A percentile compares a stretch with the other conserved stretches of the same genome.
Evolutionary conservation across 202 grass and related monocot genomes (phyloP).

Genomic region (Bolboschoenoplectus hybrid): DNA sequence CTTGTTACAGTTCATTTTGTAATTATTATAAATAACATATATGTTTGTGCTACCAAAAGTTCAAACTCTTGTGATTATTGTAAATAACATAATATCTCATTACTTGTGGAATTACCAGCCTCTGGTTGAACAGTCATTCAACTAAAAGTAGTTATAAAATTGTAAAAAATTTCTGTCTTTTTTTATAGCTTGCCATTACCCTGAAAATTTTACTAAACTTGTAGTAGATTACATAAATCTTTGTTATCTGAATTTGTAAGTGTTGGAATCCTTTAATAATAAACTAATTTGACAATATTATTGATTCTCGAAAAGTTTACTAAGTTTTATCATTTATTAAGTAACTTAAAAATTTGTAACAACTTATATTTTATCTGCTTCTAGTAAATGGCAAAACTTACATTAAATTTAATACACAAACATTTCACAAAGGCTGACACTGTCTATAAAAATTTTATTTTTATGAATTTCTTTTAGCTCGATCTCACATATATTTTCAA

Average conservation of each 20-base stretch:
- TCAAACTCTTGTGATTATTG: background rate
- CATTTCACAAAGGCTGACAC: too few species aligned
- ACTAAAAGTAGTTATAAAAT: background rate
- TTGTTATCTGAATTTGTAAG: background rate
- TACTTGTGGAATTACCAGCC: background rate
- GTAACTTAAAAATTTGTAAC: background rate
- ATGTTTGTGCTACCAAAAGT: background rate
- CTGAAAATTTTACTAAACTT: background rate
- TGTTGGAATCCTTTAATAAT: background rate
- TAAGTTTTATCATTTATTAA: background rate
- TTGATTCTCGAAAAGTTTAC: background rate
- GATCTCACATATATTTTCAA: too few species aligned
- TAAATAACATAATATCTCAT: background rate
- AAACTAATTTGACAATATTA: background rate
- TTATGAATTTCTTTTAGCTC: background rate
- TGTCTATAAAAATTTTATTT: background rate
- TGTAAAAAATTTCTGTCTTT: background rate
- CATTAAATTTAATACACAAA: too few species aligned
- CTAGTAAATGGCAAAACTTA: background rate
- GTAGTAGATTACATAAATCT: background rate
- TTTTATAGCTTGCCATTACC: background rate
- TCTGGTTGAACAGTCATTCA: background rate
- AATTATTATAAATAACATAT: background rate
- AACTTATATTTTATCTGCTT: background rate
- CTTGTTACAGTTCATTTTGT: background rate